Conservation (phyloP, 805 yeast species). For the Osmozyma mogii region DNA sequence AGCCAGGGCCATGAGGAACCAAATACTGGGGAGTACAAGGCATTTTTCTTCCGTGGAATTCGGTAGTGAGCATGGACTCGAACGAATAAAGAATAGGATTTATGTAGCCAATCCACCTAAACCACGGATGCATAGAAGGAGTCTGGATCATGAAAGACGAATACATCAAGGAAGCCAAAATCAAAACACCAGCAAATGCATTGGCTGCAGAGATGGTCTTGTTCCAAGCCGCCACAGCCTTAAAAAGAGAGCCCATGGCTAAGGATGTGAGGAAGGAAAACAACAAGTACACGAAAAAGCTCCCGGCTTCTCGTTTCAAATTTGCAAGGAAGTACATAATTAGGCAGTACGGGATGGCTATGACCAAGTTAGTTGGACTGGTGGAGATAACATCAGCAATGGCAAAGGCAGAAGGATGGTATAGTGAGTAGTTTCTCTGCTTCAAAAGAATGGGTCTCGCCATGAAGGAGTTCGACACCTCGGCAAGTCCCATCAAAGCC, state of each 20-base stretch:
- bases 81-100: conserved; percentile 23
- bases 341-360: too few relatives aligned
- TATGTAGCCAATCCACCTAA: conserved; percentile 32
- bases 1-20: conserved; percentile 20
- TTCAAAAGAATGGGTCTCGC: not conserved
- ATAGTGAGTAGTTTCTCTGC: not conserved
- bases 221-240: conserved; percentile 45
- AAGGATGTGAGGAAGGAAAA: conserved; percentile 41
- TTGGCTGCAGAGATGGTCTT: conserved; percentile 50
- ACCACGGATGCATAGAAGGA: conserved; percentile 28
- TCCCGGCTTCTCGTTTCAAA: conserved; percentile 45
- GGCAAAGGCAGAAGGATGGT: not conserved
- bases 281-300: conserved; percentile 44
- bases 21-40: conserved; percentile 15
- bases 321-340: too few relatives aligned
- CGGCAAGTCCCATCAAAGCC: not conserved
- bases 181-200: conserved; percentile 43
- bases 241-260: conserved; percentile 47
- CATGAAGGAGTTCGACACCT: not conserved
- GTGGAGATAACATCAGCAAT: not conserved
- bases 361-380: not conserved
- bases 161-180: conserved; percentile 24
- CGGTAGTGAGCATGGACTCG: conserved; percentile 21
- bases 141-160: conserved; percentile 23
- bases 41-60: conserved; percentile 24